Base-by-base conservation (phyloP, 2,329 filamentous ascomycete genomes). In the Pestalotiopsis fici region DNA sequence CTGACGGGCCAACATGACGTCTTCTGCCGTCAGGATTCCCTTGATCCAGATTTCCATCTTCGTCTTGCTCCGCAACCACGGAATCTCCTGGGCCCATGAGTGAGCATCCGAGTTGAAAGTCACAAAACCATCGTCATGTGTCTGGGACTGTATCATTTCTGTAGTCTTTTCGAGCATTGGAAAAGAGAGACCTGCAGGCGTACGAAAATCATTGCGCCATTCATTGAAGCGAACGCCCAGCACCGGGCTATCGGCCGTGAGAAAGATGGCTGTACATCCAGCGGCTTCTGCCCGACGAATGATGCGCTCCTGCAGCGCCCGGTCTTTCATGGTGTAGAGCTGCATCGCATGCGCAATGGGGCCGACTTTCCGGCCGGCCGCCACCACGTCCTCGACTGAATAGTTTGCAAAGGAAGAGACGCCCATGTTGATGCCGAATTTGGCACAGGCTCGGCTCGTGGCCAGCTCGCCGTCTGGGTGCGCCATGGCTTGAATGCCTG, bases 401-500 rank as follows among this genome's bases (percentile, higher is more conserved):
- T 79, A 78, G 39, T 80, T 85, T 5, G 84, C 77, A 65, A 83
- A 87, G 0, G 80, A 82, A 0, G 82, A 85, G 3, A 86, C 74
- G 0, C 80, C 83, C 83, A 86, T 86, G 43, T 78, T 76, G 9
- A 86, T 73, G 79, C 80, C 0, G 23, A 47, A 47, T 15, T 47
- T 47, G 35, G 61, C 35, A 74, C 80, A 82, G 2, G 84, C 85
- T 3, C 81, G 78, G 2, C 82, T 84, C 0, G 83, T 86, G 1
- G 80, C 86, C 2, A 83, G 66, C 69, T 88, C 86, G 6, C 85
- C 86, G 37, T 87, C 84, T 0, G 79, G 77, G 69, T 87, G 86
- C 1, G 85, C 85, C n/a, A 87, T 77, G 50, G 81, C 79, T 67
- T 87, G 85, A 76, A 87, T 85, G 7, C 85, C 86, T 1, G 86